Conservation (phyloP, 306 rosid genomes). For the Hippophae rhamnoides region DNA sequence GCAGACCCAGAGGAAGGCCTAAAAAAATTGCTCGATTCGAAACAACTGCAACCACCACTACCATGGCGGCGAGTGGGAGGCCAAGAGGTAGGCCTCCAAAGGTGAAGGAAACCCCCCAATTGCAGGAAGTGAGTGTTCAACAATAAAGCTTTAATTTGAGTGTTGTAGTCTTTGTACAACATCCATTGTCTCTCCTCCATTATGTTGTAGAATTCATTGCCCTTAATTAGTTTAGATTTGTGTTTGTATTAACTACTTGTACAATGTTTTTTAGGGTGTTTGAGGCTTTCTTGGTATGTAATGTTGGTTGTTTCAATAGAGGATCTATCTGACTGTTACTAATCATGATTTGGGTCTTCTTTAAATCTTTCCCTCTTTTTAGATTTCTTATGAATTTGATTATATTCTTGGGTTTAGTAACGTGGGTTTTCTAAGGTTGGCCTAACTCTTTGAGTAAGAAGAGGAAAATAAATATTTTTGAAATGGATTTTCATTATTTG, state of each 20-base stretch:
- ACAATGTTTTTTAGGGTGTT: slow-evolving; percentile 31
- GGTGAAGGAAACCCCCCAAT: slow-evolving; percentile 34
- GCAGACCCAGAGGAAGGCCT: slow-evolving; percentile 64
- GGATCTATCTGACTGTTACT: slow-evolving; percentile 5
- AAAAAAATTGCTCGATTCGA: slow-evolving; percentile 51
- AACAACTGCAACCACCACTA: not conserved
- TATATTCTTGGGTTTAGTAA: too few species aligned
- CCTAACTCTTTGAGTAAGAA: too few species aligned
- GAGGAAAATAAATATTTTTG: too few species aligned
- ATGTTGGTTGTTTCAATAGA: not conserved
- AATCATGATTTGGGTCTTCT: not conserved
- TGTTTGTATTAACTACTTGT: slow-evolving; percentile 30
- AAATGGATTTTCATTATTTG: too few species aligned
- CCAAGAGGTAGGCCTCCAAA: slow-evolving; percentile 82
- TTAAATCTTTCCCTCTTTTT: too few species aligned
- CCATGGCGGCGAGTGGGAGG: slow-evolving; percentile 24
- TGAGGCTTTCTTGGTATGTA: slow-evolving; percentile 24
- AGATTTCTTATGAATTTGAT: too few species aligned
- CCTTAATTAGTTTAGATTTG: slow-evolving; percentile 17
- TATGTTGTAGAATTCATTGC: slow-evolving; percentile 20
- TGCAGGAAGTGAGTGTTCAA: slow-evolving; percentile 56
- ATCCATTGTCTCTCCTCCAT: not conserved
- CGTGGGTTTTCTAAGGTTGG: too few species aligned
- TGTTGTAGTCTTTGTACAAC: not conserved
- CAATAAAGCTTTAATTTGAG: slow-evolving; percentile 20